Evolutionary conservation across 768 basidiomycete species (phyloP).

Genomic region (Panus rudis): DNA sequence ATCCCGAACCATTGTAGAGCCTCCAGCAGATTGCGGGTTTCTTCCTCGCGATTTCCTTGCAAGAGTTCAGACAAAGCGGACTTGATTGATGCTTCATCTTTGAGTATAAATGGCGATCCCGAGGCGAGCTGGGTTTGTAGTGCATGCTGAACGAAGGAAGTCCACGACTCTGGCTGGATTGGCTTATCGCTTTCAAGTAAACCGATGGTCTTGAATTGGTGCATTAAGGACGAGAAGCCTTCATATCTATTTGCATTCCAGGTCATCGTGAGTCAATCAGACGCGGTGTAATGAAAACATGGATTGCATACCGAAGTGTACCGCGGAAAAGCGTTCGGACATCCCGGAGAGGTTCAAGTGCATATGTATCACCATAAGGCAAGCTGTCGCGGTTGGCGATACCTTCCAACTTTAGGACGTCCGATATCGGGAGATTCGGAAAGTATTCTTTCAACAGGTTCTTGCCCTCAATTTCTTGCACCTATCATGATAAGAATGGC

Average conservation of each 20-base stretch:
- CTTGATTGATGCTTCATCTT: slow-evolving; percentile 26
- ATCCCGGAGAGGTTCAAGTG: slow-evolving; percentile 33
- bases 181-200: slow-evolving; percentile 42
- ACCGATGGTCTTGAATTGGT: slow-evolving; percentile 64
- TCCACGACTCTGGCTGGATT: slow-evolving; percentile 32
- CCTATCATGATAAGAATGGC: slow-evolving; percentile 24
- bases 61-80: slow-evolving; percentile 26
- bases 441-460: slow-evolving; percentile 54
- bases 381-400: slow-evolving; percentile 82
- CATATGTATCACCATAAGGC: slow-evolving; percentile 61
- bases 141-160: slow-evolving; percentile 30
- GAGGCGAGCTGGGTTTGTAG: slow-evolving; percentile 23
- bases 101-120: slow-evolving; percentile 17
- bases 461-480: slow-evolving; percentile 41
- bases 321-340: slow-evolving; percentile 73
- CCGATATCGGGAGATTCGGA: slow-evolving; percentile 57
- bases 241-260: slow-evolving; percentile 58
- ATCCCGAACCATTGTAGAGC: slow-evolving; percentile 49
- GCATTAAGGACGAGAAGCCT: slow-evolving; percentile 71
- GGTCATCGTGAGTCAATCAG: background rate
- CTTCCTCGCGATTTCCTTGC: slow-evolving; percentile 13
- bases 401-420: slow-evolving; percentile 67
- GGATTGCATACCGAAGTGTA: slow-evolving; percentile 57
- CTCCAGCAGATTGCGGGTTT: slow-evolving; percentile 16
- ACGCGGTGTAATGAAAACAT: background rate